Evolutionary conservation across 257 asterid genomes (phyloP), one percentile per base, ranked within the genome.

Genomic region (Forsythia suspensa): DNA sequence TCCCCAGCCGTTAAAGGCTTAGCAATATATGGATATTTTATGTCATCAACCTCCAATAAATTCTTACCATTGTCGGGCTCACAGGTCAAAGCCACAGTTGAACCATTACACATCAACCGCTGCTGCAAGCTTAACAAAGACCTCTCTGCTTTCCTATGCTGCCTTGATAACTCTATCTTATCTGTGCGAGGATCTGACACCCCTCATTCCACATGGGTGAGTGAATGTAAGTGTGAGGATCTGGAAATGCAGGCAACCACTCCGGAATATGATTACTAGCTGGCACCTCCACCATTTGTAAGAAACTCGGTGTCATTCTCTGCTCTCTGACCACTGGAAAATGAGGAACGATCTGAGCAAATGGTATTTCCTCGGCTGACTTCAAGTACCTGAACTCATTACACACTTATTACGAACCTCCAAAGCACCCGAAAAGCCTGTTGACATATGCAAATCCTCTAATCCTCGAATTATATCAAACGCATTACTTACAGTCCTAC

Each of bases 201-300:
- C 84, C 99, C 86, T 92, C 98, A 44, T 96, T 96, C 99, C 99
- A 96, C 9, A 92, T 92, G 4, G 95, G 89, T 7, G 99, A 84
- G 21, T 87, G 77, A 71, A 89, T 66, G 82, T 92, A 96, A 0
- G 98, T 94, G 89, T 96, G 99, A 34, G 91, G 91, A 84, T 96
- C 99, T 8, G 99, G 99, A 85, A 96, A 91, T 38, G 99, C 97
- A 44, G 99, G 98, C 86, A 96, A 84, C 99, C 99, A 96, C 29
- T 86, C 78, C 3, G 99, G 98, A 34, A 96, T 77, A 75, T 94
- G 93, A 85, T 88, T 94, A 73, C 59, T 86, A 63, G 79, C 74
- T 2, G 97, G 96, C n/a, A 83, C 84, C 87, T 96, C 99, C 13
- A 88, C 97, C 89, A 94, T 91, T 81, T 90, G 88, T 66, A 73